Base-by-base conservation (phyloP, 2,329 filamentous ascomycete species). In the Alternaria ventricosa region DNA sequence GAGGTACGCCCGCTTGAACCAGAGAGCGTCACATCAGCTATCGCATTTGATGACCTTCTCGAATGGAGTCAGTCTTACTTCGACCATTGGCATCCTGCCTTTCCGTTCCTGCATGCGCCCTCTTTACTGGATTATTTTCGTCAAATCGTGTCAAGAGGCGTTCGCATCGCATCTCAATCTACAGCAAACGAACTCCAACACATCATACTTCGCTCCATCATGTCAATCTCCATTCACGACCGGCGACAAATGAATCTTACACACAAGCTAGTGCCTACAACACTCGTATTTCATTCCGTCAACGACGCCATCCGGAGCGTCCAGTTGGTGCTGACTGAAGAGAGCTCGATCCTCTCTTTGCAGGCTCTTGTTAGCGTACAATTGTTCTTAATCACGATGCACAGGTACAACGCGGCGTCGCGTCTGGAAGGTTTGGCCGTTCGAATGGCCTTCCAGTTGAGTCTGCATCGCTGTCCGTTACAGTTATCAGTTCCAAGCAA, bases 31-130 rank as follows among this genome's bases (percentile, higher is more conserved):
- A 30, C 46, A 33, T 28, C 51, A 13, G n/a, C 57, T 18, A 20
- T 69, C 15, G 28, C 57, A 3, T 74, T 73, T 44, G 66, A 72
- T 7, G 68, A 74, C 36, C 60, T 74, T 33, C 63, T 74, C 30
- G 69, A 73, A 20, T 72, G 68, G 72, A 73, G 71, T 53, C 72
- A 74, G 47, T 71, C 67, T 28, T 74, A 74, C 41, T 73, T 74
- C 55, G 72, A 74, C 54, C 68, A 71, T 49, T 74, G 71, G 72
- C 72, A 73, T 54, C 69, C 72, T 28, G 67, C 69, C 8, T 74
- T 74, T 49, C 72, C 72, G 6, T 73, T 70, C 28, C 46, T 74
- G 3, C 69, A 74, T 41, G 72, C 71, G 7, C 72, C 71, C 18
- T 68, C 68, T 12, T 23, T 74, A 18, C 50, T 74, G 11, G 67